Base-by-base conservation (phyloP, 306 rosid species). In the Vigna unguiculata region DNA sequence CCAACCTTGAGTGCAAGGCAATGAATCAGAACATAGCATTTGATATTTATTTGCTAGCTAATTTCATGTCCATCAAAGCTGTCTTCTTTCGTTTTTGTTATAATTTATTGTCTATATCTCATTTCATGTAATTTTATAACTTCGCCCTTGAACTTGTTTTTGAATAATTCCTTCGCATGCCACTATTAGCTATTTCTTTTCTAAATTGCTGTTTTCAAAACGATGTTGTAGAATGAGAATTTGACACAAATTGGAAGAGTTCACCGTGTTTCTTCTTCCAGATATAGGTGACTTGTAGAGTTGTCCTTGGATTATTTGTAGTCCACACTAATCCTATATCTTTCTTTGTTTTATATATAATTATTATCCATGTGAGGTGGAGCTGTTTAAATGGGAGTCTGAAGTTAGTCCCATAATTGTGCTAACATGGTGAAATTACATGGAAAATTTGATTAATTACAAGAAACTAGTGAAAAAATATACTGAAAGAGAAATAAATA, bases 211-310 rank as follows among this genome's bases (percentile, higher is more conserved):
- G 38, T 41, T 54, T 28, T 70, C 55, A 71, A 76, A 70, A 57
- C 41, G 58, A 65, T 63, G 43, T n/a, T 64, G 60, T 20, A 13
- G 32, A 54, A 43, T 84, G 76, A 68, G 40, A 47, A 59, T 16
- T 38, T 51, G 64, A 41, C 57, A 32, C n/a, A 65, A 16, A 22
- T 57, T 65, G 52, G 45, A 77, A 77, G 77, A 66, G 43, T 38
- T 65, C 69, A 41, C 59, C 6, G 0, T 51, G 34, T 80, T 71
- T 60, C 69, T 80, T 48, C 80, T 71, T 80, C 77, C 82, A 75
- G 79, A 80, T 64, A 36, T 83, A 69, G 65, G 64, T 61, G 61
- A 41, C 57, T 34, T 64, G 72, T 80, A 71, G 75, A 80, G 75
- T 25, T 77, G 69, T 74, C 53, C 45, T 70, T 64, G 47, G 76